Evolutionary conservation across 164 flowering plant species (phyloP), one percentile per base, ranked within the genome.

Genomic region (Vitis labrusca): DNA sequence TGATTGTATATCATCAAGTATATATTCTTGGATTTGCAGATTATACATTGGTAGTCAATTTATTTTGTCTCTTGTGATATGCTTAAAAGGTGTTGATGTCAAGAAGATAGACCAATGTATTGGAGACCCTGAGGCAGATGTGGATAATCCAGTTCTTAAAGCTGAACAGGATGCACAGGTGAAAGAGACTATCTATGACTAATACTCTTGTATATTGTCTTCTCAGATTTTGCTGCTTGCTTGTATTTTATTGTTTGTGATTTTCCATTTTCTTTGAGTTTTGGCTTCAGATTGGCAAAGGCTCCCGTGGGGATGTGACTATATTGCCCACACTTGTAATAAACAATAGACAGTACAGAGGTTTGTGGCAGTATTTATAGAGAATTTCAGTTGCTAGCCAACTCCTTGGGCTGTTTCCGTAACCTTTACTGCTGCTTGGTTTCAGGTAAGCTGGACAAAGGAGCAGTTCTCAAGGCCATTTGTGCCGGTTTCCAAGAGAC

Each of bases 291-390:
- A 84, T 92, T 67, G 99, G 98, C 57, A 89, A 87, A 74, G 98
- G 94, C 27, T 62, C 97, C 27, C 91, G 98, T 50, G 98, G 99
- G 66, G 98, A 93, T 81, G 98, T 95, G 60, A 95, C 99, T 56
- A 95, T 93, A 70, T 80, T 95, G 80, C 99, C 99, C 15, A 95
- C 99, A 65, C 98, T 95, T 76, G 90, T 95, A 6, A 85, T 95
- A 61, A 95, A 92, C 79, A 82, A 86, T 71, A 81, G 97, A 73
- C 97, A 95, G 75, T 95, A 92, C 67, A 86, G 98, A 91, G 98
- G 99, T 91, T 49, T 67, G 75, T 54, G 52, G 29, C 52, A 23
- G 13, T 47, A 37, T 59, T 30, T 17, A 1, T 23, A 23, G 27
- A 23, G 61, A 44, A 5, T 47, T 59, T 23, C 0, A 61, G 23